Evolutionary conservation across 2,329 filamentous ascomycete species (phyloP), one percentile per base, ranked within the genome.

Genomic region (Tolypocladium endophyticum): DNA sequence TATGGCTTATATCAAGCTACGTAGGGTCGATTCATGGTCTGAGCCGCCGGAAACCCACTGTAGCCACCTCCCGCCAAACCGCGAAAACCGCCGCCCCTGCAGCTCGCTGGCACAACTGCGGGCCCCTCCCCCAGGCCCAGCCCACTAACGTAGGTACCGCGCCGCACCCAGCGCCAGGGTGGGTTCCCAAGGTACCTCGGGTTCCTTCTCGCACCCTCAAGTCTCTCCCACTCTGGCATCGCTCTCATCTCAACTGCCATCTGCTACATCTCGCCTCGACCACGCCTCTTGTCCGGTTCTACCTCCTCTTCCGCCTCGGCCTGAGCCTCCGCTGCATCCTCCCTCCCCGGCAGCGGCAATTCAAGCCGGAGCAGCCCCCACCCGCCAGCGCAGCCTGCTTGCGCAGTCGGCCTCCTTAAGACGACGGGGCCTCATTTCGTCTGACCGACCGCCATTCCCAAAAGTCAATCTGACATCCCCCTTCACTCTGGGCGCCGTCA

Each of bases 401-500:
- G 50, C 30, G 50, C 50, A 4, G 50, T 35, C 30, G 28, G 28
- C 16, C 50, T 36, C 30, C 28, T 23, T 9, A 16, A 35, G 20
- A 6, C 50, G 2, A 35, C n/a, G 20, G 14, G 50, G 9, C n/a
- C 50, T 23, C 50, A 7, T 53, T 35, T 54, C 50, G 11, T 54
- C 50, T 36, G 30, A 36, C 50, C 50, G 28, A 23, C 30, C 30
- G 20, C 47, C 18, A 20, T n/a, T 30, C 43, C 33, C 41, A 12
- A 33, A 30, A 23, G 54, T 38, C 53, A 39, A 52, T 50, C 57
- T n/a, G 20, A 23, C 56, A 55, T 39, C 50, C 28, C 59, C 58
- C 59, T 45, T 58, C 55, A 41, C 28, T 58, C 47, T 23, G 56
- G 56, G 43, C 60, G 56, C 58, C 59, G 57, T 33, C 62, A 59